Conservation (phyloP, 2,329 filamentous ascomycete species). For the Alternaria sp. region DNA sequence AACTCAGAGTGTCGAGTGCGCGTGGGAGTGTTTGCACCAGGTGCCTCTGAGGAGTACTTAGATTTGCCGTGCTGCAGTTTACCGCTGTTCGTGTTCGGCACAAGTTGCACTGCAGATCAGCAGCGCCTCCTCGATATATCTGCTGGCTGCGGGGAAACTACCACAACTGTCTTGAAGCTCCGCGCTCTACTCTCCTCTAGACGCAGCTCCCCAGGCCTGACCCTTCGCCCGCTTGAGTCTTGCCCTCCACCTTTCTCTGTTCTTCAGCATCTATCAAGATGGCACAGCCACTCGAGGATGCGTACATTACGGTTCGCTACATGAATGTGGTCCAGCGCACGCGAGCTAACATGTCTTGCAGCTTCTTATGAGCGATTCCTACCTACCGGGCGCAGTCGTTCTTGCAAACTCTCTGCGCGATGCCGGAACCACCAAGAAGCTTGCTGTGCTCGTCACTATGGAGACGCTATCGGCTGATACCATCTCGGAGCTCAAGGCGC, state of each 20-base stretch:
- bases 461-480: conserved; percentile 80
- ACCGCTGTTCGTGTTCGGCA: conserved; percentile 31
- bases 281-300: conserved; percentile 60
- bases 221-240: background rate
- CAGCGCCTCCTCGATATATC: conserved; percentile 32
- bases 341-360: conserved; percentile 54
- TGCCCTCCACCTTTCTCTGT: conserved; percentile 4
- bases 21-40: background rate
- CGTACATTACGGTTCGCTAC: conserved; percentile 69
- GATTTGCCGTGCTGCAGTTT: conserved; percentile 28
- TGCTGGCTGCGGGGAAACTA: conserved; percentile 37
- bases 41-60: background rate
- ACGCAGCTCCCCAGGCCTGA: background rate
- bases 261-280: conserved; percentile 28
- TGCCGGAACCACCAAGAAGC: conserved; percentile 83
- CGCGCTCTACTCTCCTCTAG: conserved; percentile 6
- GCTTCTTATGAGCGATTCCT: conserved; percentile 91
- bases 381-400: conserved; percentile 92
- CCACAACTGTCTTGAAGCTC: conserved; percentile 22
- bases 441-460: conserved; percentile 83
- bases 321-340: conserved; percentile 23
- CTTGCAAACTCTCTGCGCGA: conserved; percentile 94
- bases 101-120: conserved; percentile 29
- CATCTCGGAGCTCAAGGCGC: conserved; percentile 78
- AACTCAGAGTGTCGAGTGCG: background rate